Conservation (phyloP, 129 eudicot genomes). For the Ambrosia trifida region DNA sequence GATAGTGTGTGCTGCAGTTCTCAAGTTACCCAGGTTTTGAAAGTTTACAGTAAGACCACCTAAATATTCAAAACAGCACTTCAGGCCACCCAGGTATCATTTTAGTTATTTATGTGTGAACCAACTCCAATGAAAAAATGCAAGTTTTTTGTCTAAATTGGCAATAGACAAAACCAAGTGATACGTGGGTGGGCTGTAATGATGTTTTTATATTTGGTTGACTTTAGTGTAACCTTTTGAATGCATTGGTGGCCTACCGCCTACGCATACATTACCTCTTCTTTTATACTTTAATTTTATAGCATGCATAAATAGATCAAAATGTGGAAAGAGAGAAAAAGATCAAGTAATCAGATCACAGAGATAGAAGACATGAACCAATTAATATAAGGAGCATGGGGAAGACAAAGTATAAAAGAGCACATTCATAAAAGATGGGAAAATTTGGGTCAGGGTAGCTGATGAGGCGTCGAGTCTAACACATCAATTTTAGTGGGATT, state of each 20-base stretch:
- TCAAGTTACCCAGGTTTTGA: neutral
- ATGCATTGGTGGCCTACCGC: neutral
- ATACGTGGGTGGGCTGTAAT: neutral
- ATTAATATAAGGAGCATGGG: neutral
- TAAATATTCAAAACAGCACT: conserved; percentile 1
- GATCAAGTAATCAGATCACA: neutral
- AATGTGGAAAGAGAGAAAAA: neutral
- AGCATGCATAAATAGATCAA: conserved; percentile 11
- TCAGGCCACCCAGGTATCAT: neutral
- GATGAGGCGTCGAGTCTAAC: neutral
- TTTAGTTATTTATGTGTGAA: neutral
- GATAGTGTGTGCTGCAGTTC: neutral
- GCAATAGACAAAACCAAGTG: neutral
- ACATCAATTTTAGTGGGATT: neutral
- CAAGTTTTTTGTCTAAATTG: neutral
- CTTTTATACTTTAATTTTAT: neutral
- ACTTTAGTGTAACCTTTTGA: neutral
- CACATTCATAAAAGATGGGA: neutral
- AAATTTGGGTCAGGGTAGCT: neutral
- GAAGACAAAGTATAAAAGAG: conserved; percentile 4
- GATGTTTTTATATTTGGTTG: neutral
- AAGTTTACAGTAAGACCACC: neutral
- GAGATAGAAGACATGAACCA: conserved; percentile 1
- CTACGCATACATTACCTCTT: neutral
- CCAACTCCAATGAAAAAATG: neutral